Conservation (phyloP, 163 green algal genomes). For the Scenedesmus sp. region DNA sequence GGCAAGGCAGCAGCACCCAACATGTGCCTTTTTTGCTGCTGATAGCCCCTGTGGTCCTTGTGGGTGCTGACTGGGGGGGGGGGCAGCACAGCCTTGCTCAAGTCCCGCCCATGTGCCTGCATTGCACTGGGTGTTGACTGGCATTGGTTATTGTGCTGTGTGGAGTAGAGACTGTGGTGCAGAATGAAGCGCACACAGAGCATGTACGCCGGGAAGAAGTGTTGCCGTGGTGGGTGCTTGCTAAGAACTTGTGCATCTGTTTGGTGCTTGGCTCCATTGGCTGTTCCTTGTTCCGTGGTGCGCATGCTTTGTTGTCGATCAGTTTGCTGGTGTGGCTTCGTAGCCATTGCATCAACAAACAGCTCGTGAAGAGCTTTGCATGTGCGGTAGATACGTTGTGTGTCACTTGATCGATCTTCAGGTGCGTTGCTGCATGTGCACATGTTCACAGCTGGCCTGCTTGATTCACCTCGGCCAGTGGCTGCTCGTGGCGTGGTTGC, state of each 20-base stretch:
- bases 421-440: background rate
- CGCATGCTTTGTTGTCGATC: background rate
- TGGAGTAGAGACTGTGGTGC: background rate
- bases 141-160: background rate
- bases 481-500: background rate
- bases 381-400: background rate
- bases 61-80: background rate
- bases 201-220: background rate
- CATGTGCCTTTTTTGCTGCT: background rate
- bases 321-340: background rate
- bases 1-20: background rate
- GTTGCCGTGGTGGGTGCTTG: background rate
- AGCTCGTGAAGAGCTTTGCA: background rate
- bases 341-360: background rate
- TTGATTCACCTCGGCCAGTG: background rate
- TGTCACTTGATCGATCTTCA: background rate
- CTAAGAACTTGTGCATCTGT: background rate
- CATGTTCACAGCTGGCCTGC: background rate
- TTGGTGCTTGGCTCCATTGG: background rate
- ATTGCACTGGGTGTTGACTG: background rate
- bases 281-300: background rate
- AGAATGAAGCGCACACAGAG: background rate
- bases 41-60: background rate
- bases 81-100: background rate
- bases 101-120: background rate